Evolutionary conservation across 1,284 basidiomycete species (phyloP), one percentile per base, ranked within the genome.

Genomic region (Ganoderma sinense): DNA sequence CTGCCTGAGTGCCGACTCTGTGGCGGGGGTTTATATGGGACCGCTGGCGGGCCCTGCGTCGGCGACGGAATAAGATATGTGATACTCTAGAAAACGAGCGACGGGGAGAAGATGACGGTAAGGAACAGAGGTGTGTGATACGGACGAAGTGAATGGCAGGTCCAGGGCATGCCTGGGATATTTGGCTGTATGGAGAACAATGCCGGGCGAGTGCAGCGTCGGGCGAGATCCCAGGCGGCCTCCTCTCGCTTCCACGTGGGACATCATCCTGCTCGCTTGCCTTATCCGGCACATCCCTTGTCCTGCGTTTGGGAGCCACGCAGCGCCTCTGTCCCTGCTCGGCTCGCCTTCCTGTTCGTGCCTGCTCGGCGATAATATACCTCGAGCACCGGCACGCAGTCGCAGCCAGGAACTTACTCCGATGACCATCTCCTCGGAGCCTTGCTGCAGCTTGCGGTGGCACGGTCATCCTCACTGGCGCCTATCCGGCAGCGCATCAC

Each of bases 171-270:
- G 60, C 29, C 68, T 65, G 62, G 66, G 65, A 68, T 74, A 18
- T 62, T 66, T 72, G 68, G 63, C 73, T 68, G 61, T 56, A 76
- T 71, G 39, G 65, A 75, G 78, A 79, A 80, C 78, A 79, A 80
- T 75, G 77, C 69, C 67, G 29, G 41, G 45, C 62, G 61, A 60
- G 60, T 61, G 69, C 64, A 66, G 71, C 66, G 45, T 69, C 67
- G 55, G 64, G 61, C 66, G 65, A 69, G 64, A 68, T 62, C 61
- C 64, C 51, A 45, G 59, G 65, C 45, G 71, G 67, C 70, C 70
- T 36, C 69, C 61, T 64, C 66, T 16, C 68, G 62, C 62, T 45
- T 62, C 45, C 73, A 72, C 75, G 73, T 75, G 73, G 66, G 68
- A 65, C 48, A 58, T 64, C 72, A 74, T 74, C 70, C 74, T 77